phyloP scores from a whole-genome alignment of 2,329 filamentous ascomycete genomes.

The Pestalotiopsis sp. region DNA sequence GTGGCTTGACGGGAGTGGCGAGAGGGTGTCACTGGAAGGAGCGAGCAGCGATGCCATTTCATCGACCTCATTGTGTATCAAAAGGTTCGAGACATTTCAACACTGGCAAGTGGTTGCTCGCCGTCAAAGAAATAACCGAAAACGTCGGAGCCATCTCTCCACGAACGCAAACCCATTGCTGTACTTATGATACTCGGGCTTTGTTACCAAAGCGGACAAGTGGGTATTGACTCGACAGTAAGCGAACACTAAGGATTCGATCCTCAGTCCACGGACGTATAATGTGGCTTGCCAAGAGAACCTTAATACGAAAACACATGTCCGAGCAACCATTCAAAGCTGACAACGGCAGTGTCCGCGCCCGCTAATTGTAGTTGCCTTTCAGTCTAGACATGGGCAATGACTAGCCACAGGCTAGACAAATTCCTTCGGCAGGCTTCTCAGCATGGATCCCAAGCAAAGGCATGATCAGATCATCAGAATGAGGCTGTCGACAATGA shows the following conservation, averaged over 20 bases:
- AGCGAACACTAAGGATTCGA: background rate
- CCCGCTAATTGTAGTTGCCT: background rate
- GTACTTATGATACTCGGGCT: background rate
- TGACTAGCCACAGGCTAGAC: background rate
- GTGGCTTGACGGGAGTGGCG: conserved; percentile 3
- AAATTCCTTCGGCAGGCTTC: background rate
- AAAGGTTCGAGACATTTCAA: background rate
- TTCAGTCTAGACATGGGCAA: background rate
- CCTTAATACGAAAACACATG: background rate
- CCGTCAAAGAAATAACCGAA: background rate
- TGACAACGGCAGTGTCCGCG: background rate
- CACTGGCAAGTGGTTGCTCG: background rate
- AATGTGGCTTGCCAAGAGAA: conserved; percentile 9
- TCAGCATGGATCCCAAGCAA: background rate
- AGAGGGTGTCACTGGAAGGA: conserved; percentile 5
- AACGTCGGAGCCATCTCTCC: background rate
- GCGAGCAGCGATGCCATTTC: conserved; percentile 4
- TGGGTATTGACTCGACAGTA: background rate
- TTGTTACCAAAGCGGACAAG: background rate
- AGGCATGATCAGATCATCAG: background rate
- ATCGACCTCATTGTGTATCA: background rate
- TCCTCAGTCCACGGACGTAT: background rate
- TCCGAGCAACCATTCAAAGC: background rate
- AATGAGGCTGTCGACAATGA: background rate
- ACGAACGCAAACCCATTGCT: background rate